Conservation (phyloP, 257 asterid genomes). For the Solanum gracilifrons region DNA sequence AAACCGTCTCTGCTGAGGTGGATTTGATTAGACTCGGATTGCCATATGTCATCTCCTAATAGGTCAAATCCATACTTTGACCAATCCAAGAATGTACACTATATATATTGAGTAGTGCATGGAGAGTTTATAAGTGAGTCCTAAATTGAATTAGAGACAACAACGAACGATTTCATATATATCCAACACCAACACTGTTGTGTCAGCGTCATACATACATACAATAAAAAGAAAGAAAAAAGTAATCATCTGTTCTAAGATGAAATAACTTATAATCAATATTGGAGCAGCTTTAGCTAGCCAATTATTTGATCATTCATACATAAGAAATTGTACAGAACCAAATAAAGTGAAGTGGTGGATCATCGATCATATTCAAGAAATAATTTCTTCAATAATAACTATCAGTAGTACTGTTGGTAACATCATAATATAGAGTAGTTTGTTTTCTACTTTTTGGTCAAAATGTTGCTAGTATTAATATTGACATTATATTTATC, state of each 20-base stretch:
- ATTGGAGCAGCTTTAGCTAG: not conserved
- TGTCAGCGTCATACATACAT: not conserved
- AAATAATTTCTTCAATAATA: not conserved
- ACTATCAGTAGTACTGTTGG: not conserved
- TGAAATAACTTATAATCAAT: not conserved
- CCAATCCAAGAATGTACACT: not conserved
- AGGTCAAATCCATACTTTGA: not conserved
- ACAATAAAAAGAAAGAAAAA: not conserved
- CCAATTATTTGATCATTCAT: not conserved
- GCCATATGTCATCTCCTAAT: not conserved
- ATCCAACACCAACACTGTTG: not conserved
- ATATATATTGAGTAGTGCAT: not conserved
- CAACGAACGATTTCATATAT: not conserved
- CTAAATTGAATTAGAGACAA: not conserved
- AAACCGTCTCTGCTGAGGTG: too few species aligned
- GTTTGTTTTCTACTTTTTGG: not conserved
- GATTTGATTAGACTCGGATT: not conserved
- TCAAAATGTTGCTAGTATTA: conserved; percentile 5
- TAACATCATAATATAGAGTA: not conserved
- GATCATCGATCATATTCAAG: not conserved
- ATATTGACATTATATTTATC: conserved; percentile 26
- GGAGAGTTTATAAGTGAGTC: not conserved
- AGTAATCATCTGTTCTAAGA: not conserved
- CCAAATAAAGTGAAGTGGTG: not conserved
- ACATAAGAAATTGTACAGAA: not conserved